Evolutionary conservation across 2,329 filamentous ascomycete genomes (phyloP), one percentile per base, ranked within the genome.

Genomic region (Fusarium sp.): DNA sequence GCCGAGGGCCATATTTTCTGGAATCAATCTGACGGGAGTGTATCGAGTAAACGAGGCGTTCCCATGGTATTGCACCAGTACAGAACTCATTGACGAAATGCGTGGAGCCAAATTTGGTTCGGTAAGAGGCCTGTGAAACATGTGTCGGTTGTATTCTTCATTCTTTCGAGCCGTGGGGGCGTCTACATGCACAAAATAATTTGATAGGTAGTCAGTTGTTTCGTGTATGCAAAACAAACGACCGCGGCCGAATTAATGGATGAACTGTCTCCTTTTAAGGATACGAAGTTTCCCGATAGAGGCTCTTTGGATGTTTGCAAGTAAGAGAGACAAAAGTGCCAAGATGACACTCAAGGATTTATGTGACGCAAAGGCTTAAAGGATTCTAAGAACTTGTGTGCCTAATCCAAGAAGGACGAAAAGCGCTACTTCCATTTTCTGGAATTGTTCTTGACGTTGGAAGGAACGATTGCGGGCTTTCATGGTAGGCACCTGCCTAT

Each of bases 211-310:
- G 28, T 43, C 53, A 26, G 48, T 51, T 22, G 36, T 48, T 66
- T 72, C 69, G 66, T 75, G 70, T 72, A 75, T 73, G 66, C 73
- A 74, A 63, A 72, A 51, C 52, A 68, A 18, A 68, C 33, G 18
- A 64, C 69, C 64, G 66, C 72, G 57, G 70, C 58, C 38, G 54
- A 72, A 18, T 70, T 55, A 38, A 69, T 66, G 38, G 60, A 48
- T 15, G 58, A 60, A 14, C 58, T 60, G 24, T 57, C 65, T 46
- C 64, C 68, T 11, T 71, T 58, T 10, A 61, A 66, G 24, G 28
- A 38, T 13, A 34, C 28, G 17, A 39, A 11, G 17, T 36, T 48
- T 65, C 17, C 28, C 38, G 24, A 39, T 59, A 31, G 33, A 33
- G 20, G 33, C 15, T 14, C 10, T 42, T 42, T 42, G 40, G 13